These are phyloP conservation scores for Stachybotrys chlorohalonatus DNA, from an alignment of 2,329 filamentous ascomycete genomes.

Conservation along the genomic window DNA sequence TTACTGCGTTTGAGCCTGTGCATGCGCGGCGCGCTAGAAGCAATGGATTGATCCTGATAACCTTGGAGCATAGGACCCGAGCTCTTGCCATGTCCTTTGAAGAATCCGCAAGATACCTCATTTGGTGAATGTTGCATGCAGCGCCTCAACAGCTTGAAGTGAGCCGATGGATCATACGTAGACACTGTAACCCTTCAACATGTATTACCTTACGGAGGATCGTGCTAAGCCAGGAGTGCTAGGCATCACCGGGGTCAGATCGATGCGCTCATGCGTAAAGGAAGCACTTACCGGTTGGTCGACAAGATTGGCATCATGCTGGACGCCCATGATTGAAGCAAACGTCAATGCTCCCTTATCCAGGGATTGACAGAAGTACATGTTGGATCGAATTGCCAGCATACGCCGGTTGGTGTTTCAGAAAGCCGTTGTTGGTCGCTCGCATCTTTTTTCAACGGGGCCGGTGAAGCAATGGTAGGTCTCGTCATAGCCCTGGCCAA, in stretches of 20 bases:
- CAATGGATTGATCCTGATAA: no score
- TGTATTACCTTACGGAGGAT: constrained; percentile 10
- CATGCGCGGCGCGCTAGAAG: no score
- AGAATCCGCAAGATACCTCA: no score
- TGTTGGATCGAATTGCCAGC: constrained; percentile 34
- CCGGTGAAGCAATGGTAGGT: constrained; percentile 1
- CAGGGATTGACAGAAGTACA: constrained; percentile 42
- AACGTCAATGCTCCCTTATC: constrained; percentile 42
- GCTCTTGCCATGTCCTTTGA: no score
- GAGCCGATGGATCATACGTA: no score
- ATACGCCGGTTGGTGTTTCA: constrained; percentile 36
- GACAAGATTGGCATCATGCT: constrained; percentile 35
- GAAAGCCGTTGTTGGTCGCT: constrained; percentile 39
- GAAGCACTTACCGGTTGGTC: constrained; percentile 9
- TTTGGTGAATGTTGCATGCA: no score
- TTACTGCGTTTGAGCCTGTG: no score
- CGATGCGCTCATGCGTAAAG: not conserved
- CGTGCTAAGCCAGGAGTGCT: constrained; percentile 54
- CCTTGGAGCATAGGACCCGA: no score
- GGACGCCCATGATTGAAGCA: constrained; percentile 41
- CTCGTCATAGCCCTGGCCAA: constrained; percentile 2
- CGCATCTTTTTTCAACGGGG: constrained; percentile 35
- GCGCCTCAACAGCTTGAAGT: no score
- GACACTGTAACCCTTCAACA: no score
- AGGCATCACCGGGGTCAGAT: not conserved